Evolutionary conservation across 2,329 filamentous ascomycete genomes (phyloP).

Genomic region (Alternaria infectoria): DNA sequence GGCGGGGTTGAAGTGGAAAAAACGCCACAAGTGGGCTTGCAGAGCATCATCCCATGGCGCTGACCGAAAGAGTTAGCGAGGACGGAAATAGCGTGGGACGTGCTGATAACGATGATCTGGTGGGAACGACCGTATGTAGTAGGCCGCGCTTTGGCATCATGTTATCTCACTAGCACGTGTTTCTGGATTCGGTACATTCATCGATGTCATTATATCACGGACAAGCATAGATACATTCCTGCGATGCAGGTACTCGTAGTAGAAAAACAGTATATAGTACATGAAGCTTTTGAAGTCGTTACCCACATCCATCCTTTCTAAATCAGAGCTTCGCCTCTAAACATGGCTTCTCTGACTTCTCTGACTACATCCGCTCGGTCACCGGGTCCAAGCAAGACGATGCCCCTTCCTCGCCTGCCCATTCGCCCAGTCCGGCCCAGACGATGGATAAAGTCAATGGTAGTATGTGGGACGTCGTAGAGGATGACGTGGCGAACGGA

Average conservation of each 20-base stretch:
- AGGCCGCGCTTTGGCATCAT: background rate
- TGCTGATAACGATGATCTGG: background rate
- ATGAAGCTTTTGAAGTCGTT: background rate
- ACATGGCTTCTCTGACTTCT: conserved; percentile 82
- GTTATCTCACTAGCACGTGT: background rate
- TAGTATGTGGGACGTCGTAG: conserved; percentile 97
- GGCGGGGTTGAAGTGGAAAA: background rate
- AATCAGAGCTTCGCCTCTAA: conserved; percentile 57
- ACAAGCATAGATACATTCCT: background rate
- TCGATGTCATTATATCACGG: background rate
- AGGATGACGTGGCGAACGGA: conserved; percentile 90
- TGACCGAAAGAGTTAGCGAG: background rate
- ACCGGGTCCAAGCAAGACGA: conserved; percentile 87
- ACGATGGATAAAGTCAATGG: conserved; percentile 97
- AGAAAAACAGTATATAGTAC: background rate
- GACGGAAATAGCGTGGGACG: background rate
- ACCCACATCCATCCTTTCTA: conserved; percentile 20
- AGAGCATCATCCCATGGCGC: background rate
- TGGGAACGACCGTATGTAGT: background rate
- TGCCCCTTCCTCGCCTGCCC: conserved; percentile 85
- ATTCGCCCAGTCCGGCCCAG: conserved; percentile 91
- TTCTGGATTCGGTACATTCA: background rate
- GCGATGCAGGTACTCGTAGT: background rate
- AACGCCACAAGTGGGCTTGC: background rate
- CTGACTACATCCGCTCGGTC: conserved; percentile 89